A percentile compares a stretch with the other conserved stretches of the same genome.
These are phyloP conservation scores for Boletus vermiculosoides DNA, from an alignment of 768 basidiomycete genomes.

Conservation along the genomic window DNA sequence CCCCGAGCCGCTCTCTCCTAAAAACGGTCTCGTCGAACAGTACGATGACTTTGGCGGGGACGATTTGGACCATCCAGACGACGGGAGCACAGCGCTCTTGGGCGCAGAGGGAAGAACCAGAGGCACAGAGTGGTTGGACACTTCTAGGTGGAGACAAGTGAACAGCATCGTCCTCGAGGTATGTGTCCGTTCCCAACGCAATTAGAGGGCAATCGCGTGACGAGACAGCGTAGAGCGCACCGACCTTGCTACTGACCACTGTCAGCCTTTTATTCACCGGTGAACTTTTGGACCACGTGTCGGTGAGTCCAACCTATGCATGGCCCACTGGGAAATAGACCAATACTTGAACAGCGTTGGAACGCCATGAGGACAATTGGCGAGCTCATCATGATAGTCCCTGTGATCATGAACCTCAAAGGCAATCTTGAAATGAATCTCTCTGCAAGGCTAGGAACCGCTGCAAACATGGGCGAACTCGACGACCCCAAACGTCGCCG, in stretches of 20 bases:
- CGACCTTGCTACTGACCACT: conserved; percentile 82
- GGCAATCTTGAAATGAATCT: conserved; percentile 99
- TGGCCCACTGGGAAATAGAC: conserved; percentile 1
- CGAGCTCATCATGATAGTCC: conserved; percentile 95
- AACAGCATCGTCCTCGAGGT: conserved; percentile 72
- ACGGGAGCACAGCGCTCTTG: conserved; percentile 47
- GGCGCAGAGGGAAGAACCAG: conserved; percentile 30
- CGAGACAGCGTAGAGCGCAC: conserved; percentile 61
- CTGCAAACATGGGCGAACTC: conserved; percentile 90
- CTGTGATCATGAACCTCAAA: conserved; percentile 91
- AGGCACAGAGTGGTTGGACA: conserved; percentile 25
- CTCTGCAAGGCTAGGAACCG: conserved; percentile 91
- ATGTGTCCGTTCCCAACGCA: conserved; percentile 19
- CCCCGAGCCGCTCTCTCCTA: conserved; percentile 22
- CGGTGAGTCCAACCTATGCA: conserved; percentile 49
- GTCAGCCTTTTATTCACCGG: conserved; percentile 88
- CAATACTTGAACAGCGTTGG: conserved; percentile 62
- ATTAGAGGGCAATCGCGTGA: not conserved
- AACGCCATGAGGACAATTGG: conserved; percentile 84
- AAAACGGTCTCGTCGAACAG: conserved; percentile 18
- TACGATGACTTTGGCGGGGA: conserved; percentile 31
- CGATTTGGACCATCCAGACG: conserved; percentile 26
- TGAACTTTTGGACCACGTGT: conserved; percentile 82
- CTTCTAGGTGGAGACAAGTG: conserved; percentile 51
- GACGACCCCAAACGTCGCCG: conserved; percentile 66